Base-by-base conservation (phyloP, 768 basidiomycete species). In the Boletus eberwhitei region DNA sequence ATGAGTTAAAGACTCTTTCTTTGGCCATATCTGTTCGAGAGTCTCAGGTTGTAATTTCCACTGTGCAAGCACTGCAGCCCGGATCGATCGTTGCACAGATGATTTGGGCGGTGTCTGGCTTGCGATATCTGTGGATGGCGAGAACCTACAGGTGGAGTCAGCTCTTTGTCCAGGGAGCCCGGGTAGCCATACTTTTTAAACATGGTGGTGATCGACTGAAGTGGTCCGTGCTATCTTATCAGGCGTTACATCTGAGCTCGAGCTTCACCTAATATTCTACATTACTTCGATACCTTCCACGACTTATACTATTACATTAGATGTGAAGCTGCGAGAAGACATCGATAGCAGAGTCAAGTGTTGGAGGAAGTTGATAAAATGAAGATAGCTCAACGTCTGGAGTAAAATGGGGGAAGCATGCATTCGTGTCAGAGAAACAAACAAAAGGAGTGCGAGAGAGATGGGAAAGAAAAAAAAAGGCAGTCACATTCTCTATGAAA, bases 1-100 rank as follows among this genome's bases (percentile, higher is more conserved):
- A 64, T 90, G 87, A 5, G 89, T 86, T 44, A 98, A 77, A 3
- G 87, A 80, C 77, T 98, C 96, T 79, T 98, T 99, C 89, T 98
- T 99, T 3, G 95, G 93, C 97, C 97, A 99, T 48, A 99, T 82
- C 63, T 82, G 82, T 67, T 99, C 97, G 31, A 98, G 75, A 3
- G 86, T 84, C 59, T 90, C 91, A 39, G 83, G 79, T 58, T 86
- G 83, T 48, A 91, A 81, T 63, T 85, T 89, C 81, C 92, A 88
- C 70, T 96, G 93, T 19, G 87, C 80, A 46, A 97, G 77, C 32
- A 97, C 75, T 42, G 77, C 79, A 22, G 86, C 75, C 52, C 97
- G 86, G 72, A 98, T 93, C 61, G 83, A 81, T 66, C 97, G 81
- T 69, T 98, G 96, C 8, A 93, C 87, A 24, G 95, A 98, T 34